These are phyloP conservation scores for Termitomyces sp. DNA, from an alignment of 768 basidiomycete genomes.

Conservation along the genomic window DNA sequence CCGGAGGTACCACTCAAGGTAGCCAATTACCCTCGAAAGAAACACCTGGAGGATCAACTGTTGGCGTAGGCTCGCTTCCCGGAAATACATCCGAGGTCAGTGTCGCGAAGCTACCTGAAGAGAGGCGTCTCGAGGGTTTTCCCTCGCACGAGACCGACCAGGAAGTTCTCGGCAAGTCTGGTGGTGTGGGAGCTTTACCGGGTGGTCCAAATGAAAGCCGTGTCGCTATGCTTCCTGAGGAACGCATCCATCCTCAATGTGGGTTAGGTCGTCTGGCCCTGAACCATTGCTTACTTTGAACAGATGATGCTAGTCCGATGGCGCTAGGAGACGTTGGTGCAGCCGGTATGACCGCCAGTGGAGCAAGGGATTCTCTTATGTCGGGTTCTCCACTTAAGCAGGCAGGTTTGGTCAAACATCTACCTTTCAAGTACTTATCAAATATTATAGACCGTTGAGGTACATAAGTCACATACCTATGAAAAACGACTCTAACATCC, in stretches of 20 bases:
- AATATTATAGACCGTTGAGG: background rate
- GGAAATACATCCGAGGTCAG: slow-evolving; percentile 38
- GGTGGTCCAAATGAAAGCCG: slow-evolving; percentile 12
- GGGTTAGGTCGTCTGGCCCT: background rate
- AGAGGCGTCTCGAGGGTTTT: slow-evolving; percentile 21
- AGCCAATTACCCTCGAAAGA: slow-evolving; percentile 10
- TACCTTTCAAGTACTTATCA: background rate
- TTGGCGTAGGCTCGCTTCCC: slow-evolving; percentile 46
- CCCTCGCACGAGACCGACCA: slow-evolving; percentile 13
- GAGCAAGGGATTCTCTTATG: background rate
- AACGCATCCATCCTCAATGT: slow-evolving; percentile 5
- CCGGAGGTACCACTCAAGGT: background rate
- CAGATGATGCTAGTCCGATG: background rate
- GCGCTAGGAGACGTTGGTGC: background rate
- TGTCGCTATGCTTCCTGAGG: slow-evolving; percentile 10
- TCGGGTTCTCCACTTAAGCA: background rate
- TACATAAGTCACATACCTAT: background rate
- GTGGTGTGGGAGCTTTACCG: slow-evolving; percentile 12
- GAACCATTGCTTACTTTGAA: too few relatives aligned
- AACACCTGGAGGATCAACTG: slow-evolving; percentile 13
- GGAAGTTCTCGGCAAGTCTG: slow-evolving; percentile 10
- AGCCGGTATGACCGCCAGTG: background rate
- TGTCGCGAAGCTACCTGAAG: slow-evolving; percentile 46
- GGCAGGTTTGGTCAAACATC: background rate
- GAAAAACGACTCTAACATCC: too few relatives aligned